Conservation (phyloP, 148 eudicot genomes). For the Nepenthes gracilis region DNA sequence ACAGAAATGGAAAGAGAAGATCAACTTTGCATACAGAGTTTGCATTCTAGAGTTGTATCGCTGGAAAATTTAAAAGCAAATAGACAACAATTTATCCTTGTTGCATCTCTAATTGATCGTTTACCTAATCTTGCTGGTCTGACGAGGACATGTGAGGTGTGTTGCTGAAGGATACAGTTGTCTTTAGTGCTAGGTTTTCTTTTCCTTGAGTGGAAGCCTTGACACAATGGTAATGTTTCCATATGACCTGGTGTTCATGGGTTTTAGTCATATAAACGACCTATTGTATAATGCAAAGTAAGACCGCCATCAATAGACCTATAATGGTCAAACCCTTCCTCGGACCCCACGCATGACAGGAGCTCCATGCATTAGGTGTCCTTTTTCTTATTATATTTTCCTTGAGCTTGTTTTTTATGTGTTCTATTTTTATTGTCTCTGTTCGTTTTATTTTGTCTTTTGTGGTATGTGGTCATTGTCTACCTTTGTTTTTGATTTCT, state of each 20-base stretch:
- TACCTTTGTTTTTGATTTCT: constrained; percentile 1
- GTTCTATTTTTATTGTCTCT: constrained; percentile 1
- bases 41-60: constrained; percentile 50
- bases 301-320: no score
- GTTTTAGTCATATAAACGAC: no score
- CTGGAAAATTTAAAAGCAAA: constrained; percentile 54
- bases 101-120: constrained; percentile 90
- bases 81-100: constrained; percentile 68
- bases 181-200: not conserved
- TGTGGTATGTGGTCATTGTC: not conserved
- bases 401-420: constrained; percentile 1
- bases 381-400: constrained; percentile 1
- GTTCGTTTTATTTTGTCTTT: constrained; percentile 3
- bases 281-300: no score
- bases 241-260: no score
- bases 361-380: not conserved
- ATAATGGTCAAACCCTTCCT: no score
- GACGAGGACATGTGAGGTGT: constrained; percentile 94
- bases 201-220: no score
- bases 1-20: constrained; percentile 85
- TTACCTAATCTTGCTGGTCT: constrained; percentile 99
- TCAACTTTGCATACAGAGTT: constrained; percentile 59
- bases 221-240: no score
- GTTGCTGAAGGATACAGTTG: constrained; percentile 4
- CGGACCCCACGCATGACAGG: no score